Base-by-base conservation (phyloP, 495 filamentous ascomycete genomes). In the Talaromyces proteolyticus region DNA sequence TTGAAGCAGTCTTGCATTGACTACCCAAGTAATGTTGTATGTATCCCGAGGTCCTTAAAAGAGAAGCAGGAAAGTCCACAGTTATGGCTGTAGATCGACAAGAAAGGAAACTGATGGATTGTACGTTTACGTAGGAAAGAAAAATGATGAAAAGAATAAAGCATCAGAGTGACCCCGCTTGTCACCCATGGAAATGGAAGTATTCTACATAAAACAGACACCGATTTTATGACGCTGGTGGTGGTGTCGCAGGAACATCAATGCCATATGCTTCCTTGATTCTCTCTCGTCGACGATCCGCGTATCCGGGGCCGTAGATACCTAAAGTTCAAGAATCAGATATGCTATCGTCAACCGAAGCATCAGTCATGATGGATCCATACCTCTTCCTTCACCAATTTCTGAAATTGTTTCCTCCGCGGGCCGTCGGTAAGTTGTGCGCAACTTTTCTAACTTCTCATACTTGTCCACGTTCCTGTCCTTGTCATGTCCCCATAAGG, bases 211-310 rank as follows among this genome's bases (percentile, higher is more conserved):
- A 23, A 41, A 41, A 41, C 8, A 34, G 47, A 39, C 24, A 40
- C 21, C 36, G 17, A 12, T 16, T 11, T 49, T 21, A 39, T 20
- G 29, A 49, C 20, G 47, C 29, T 3, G 47, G 29, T 23, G 47
- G 36, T 11, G 47, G 47, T 41, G 47, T 40, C 14, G 12, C 47
- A 46, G 75, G 74, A 53, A 97, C 81, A 46, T 96, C 91, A 53
- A 96, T 80, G 49, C 92, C 91, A 59, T 96, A 97, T 55, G 82
- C 86, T 72, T 92, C 81, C 76, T 92, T 87, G 62, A 99, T 79
- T 47, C 90, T 79, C 67, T 89, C 76, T 45, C 79, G 76, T 57
- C 94, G 82, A 66, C 94, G 75, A 74, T 97, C 90, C 53, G 85
- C 85, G 53, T 95, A 98, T 21, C 89, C 89, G 12, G 87, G 85